Percentiles rank a stretch among this genome's conserved stretches.
Conservation (phyloP, 148 eudicot species). For the Rhododendron williamsianum region DNA sequence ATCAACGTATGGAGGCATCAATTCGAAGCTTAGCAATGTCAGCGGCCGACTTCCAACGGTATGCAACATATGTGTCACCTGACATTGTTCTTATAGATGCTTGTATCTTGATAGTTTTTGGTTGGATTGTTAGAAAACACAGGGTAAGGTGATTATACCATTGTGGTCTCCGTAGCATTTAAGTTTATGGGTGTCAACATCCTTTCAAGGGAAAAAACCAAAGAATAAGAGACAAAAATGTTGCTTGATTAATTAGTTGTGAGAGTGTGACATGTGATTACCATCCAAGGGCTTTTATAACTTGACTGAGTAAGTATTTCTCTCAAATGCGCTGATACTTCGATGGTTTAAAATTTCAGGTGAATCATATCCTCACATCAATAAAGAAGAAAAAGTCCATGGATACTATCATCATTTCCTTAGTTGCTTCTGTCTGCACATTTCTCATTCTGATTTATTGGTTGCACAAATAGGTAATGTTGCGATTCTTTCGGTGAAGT, state of each 20-base stretch:
- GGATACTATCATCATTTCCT: slow-evolving; percentile 93
- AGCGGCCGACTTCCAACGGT: slow-evolving; percentile 55
- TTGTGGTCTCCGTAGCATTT: not conserved
- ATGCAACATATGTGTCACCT: slow-evolving; percentile 4
- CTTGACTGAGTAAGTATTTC: not conserved
- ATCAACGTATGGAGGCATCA: slow-evolving; percentile 53
- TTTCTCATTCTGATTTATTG: slow-evolving; percentile 90
- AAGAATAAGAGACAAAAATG: not conserved
- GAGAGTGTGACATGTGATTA: not conserved
- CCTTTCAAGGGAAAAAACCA: not conserved
- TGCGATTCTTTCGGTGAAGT: not conserved
- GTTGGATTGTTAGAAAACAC: not conserved
- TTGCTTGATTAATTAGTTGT: not conserved
- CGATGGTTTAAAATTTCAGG: slow-evolving; percentile 41
- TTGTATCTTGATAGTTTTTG: not conserved
- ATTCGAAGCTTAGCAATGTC: slow-evolving; percentile 50
- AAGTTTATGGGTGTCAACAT: not conserved
- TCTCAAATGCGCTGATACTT: not conserved
- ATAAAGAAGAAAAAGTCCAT: slow-evolving; percentile 98
- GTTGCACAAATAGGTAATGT: slow-evolving; percentile 55
- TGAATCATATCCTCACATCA: slow-evolving; percentile 69
- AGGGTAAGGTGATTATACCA: not conserved
- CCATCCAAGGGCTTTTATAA: not conserved
- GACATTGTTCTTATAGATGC: not conserved
- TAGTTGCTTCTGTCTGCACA: slow-evolving; percentile 90